A percentile compares a stretch with the other conserved stretches of the same genome.
These are phyloP conservation scores for Ophiocordyceps polyrhachis-furcata DNA, from an alignment of 2,329 filamentous ascomycete genomes.

Conservation along the genomic window DNA sequence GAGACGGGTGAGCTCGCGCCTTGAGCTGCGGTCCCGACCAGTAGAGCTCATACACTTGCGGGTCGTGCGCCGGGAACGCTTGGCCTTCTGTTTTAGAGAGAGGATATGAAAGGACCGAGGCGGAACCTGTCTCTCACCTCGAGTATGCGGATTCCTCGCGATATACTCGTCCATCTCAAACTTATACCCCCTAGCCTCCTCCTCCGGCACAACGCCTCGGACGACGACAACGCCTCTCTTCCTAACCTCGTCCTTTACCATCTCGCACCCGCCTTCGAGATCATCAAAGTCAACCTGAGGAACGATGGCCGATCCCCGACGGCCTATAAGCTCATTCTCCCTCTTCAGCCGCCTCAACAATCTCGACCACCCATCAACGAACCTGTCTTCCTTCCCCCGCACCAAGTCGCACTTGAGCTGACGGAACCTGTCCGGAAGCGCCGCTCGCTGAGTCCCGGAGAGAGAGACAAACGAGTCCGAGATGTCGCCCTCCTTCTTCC, in stretches of 20 bases:
- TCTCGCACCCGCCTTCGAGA: constrained; percentile 19
- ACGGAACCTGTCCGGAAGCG: constrained; percentile 36
- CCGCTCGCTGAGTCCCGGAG: constrained; percentile 23
- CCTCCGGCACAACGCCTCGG: constrained; percentile 42
- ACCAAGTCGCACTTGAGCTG: constrained; percentile 35
- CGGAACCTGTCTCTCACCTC: constrained; percentile 16
- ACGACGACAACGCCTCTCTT: constrained; percentile 47
- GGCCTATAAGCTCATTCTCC: constrained; percentile 29
- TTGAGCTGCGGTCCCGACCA: constrained; percentile 52
- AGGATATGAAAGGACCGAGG: neutral
- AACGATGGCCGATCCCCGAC: constrained; percentile 26
- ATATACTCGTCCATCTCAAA: constrained; percentile 46
- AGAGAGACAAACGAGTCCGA: constrained; percentile 43
- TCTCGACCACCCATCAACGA: constrained; percentile 29
- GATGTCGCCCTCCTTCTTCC: constrained; percentile 41
- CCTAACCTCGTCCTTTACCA: constrained; percentile 28
- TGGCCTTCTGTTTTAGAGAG: neutral
- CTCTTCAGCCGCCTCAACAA: constrained; percentile 23
- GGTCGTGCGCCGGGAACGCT: constrained; percentile 48
- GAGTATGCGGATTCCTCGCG: constrained; percentile 39
- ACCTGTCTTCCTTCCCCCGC: constrained; percentile 24
- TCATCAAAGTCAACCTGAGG: constrained; percentile 31
- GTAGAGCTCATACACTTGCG: constrained; percentile 59
- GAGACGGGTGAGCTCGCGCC: constrained; percentile 46
- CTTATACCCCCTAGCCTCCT: constrained; percentile 47